Base-by-base conservation (phyloP, 2,329 filamentous ascomycete species). In the Fusarium sp. region DNA sequence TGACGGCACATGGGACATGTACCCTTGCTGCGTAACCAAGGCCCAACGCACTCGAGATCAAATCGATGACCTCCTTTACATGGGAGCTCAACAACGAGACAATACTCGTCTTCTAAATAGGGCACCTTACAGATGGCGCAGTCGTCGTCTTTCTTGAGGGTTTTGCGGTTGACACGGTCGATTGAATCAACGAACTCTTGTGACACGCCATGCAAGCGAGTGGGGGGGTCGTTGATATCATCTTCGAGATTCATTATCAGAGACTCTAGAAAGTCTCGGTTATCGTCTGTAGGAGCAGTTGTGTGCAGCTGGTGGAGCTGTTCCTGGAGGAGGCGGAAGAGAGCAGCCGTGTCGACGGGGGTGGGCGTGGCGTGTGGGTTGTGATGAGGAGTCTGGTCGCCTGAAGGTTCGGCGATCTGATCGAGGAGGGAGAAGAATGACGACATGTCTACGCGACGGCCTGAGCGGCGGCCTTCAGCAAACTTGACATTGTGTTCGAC, bases 31-130 rank as follows among this genome's bases (percentile, higher is more conserved):
- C 87, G 83, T 79, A 92, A 79, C 90, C 90, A 92, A 12, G 90
- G 90, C 7, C 86, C 88, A 5, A 92, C 89, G 76, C 90, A 92
- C 82, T 92, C 90, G n/a, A 92, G 81, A 76, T 92, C 90, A 78
- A 91, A 92, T 56, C 82, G 82, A 80, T 92, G 90, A 45, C 80
- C 83, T 38, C 84, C 84, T 75, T 90, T 84, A 79, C 90, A 92
- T 45, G 90, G 90, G 77, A 92, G 84, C 83, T 90, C 86, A 35
- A 92, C 90, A 18, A 92, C 90, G 5, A 92, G 83, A 63, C 87
- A 88, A 78, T 89, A 91, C 75, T 84, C 82, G 77, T 92, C 90
- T 75, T 92, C 89, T 52, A 91, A 83, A 77, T 89, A 91, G 36
- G 81, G 82, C 75, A 91, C 88, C 66, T 88, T 89, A 81, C 90